Evolutionary conservation across 768 basidiomycete species (phyloP), one percentile per base, ranked within the genome.

Genomic region (Termitomyces sp.): DNA sequence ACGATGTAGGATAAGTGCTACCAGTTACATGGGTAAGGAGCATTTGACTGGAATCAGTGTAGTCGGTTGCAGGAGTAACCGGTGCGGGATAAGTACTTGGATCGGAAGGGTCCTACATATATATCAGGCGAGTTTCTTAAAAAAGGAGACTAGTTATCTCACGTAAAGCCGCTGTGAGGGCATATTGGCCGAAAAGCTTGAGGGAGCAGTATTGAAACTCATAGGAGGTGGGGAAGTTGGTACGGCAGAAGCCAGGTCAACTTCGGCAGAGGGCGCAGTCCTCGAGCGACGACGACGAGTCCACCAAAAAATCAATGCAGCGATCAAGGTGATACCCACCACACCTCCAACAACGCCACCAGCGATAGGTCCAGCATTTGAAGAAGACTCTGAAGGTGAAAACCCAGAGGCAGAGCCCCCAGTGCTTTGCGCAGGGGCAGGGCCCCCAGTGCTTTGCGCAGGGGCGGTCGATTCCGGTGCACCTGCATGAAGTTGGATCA

Each of bases 341-440:
- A 87, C 59, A 14, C 80, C 83, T 4, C 83, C 84, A 6, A 86
- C 75, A 7, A 82, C 81, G n/a, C 87, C 86, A 43, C 86, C 87
- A 0, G 81, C 83, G 40, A 88, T 86, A n/a, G 81, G 74, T 2
- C 80, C 81, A 1, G 77, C 74, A 53, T 77, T 70, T 9, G 69
- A 67, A 26, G 61, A 58, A 30, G 66, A 20, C 4, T 60, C 32
- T 28, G 50, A 4, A 0, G 57, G 28, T 7, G 47, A 12, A 36
- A 56, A 43, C 35, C 60, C 7, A 13, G 59, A 30, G 3, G 36
- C 52, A 26, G 50, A 32, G 58, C 9, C 55, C 26, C 60, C 51
- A 5, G 75, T 72, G 16, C 70, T 43, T 23, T 67, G 41, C 35
- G 60, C 7, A 13, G 59, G 32, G 3, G 36, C 52, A 26, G 50